Evolutionary conservation across 2,329 filamentous ascomycete genomes (phyloP), one percentile per base, ranked within the genome.

Genomic region (Volutella citrinella): DNA sequence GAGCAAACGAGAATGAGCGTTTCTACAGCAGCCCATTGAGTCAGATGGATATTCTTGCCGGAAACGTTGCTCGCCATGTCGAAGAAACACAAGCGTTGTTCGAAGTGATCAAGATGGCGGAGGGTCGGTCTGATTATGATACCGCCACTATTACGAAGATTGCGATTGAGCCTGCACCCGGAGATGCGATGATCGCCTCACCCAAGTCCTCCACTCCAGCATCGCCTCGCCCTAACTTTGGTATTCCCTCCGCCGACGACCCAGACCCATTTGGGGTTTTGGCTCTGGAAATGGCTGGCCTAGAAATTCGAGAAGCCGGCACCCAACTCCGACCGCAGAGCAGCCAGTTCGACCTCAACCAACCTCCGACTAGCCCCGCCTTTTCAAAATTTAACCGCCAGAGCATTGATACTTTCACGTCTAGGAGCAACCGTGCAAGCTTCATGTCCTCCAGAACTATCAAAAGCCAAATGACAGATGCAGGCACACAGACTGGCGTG

Each of bases 181-280:
- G 83, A 32, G 91, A 97, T 55, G 80, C 76, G 30, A 57, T 69
- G 40, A 73, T 78, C 42, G 70, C 74, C 30, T 66, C 68, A 4
- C 65, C 74, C 1, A 60, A 54, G 26, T 51, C 54, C 3, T 50
- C 58, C 5, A 58, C 50, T 6, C 51, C 60, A 38, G 55, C 38
- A 47, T 60, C 55, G 35, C 72, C 57, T 29, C 66, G 48, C 44
- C 62, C 71, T 19, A 65, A 67, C 3, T 95, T 96, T 63, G 90
- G 90, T 3, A 70, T 95, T 12, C 89, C 88, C 1, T 80, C 83
- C 43, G 64, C 69, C 5, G 80, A 89, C 34, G 91, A 97, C 50
- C 89, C 90, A 0, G 91, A 97, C 57, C 91, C 91, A 1, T 97
- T 87, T 55, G 91, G 91, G 16, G 85, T 96, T 17, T 76, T 90